Base-by-base conservation (phyloP, 2,329 filamentous ascomycete species). In the Aspergillus texensis region DNA sequence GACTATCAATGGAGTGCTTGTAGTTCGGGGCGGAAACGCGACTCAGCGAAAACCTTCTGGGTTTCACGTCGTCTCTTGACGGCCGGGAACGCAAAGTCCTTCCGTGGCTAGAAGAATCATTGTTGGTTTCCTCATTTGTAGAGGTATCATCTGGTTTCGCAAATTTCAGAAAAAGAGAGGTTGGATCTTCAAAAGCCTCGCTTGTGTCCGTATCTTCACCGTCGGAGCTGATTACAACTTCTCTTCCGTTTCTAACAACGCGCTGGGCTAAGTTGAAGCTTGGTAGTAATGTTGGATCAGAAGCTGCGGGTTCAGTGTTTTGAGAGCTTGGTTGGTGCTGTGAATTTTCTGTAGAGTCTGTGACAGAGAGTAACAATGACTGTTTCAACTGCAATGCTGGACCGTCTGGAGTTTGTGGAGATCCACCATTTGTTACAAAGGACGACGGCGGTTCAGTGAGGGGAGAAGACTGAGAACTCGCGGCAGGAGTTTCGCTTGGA, bases 151-250 rank as follows among this genome's bases (percentile, higher is more conserved):
- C 57, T 4, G 67, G 64, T 34, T 67, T 63, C 16, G 68, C 62
- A 26, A 75, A 72, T 41, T 64, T 70, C 24, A 71, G 69, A 19
- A 85, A 71, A 1, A 89, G 74, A 50, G 85, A 81, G 6, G 85
- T 83, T 16, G 89, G 81, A 32, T 85, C 83, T 63, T 84, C 84
- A 24, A 87, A 71, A 1, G 82, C 84, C 58, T 78, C 81, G 62
- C 85, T 80, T 0, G 89, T 89, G 56, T 86, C 83, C 32, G 84
- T 84, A 21, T 85, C 85, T n/a, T 91, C 90, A 11, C 90, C 89
- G 71, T 94, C 91, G 0, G 91, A 93, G 60, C 86, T 89, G 53
- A 83, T 84, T 46, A 94, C 81, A 3, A 83, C 74, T 61, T 83
- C 76, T 59, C 82, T 74, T 3, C 86, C 86, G 69, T 84, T 79